Percentiles rank a stretch among this genome's conserved stretches.
phyloP scores from a whole-genome alignment of 1,284 basidiomycete species.

The Ustilago tritici region DNA sequence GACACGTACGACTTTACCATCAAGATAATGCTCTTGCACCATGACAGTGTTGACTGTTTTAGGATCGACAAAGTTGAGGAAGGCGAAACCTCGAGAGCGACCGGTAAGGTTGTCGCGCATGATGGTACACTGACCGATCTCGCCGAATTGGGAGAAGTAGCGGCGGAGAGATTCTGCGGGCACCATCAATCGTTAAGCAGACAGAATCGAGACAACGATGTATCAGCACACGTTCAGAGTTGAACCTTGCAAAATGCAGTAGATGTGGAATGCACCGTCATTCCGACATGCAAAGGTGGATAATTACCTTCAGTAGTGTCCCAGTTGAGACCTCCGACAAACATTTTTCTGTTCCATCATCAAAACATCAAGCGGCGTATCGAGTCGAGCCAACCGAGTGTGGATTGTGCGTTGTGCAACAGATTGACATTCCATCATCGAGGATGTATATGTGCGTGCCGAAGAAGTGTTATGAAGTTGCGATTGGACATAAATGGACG shows the following conservation, averaged over 20 bases:
- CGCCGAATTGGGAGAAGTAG: slow-evolving; percentile 90
- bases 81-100: slow-evolving; percentile 91
- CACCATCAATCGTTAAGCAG: slow-evolving; percentile 65
- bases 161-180: slow-evolving; percentile 79
- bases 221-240: background rate
- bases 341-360: slow-evolving; percentile 84
- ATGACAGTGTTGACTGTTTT: slow-evolving; percentile 89
- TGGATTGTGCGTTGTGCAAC: slow-evolving; percentile 17
- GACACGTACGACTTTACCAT: slow-evolving; percentile 86
- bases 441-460: slow-evolving; percentile 13
- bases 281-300: background rate
- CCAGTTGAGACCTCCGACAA: slow-evolving; percentile 95
- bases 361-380: slow-evolving; percentile 2
- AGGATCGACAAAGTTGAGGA: slow-evolving; percentile 88
- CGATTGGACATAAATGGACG: slow-evolving; percentile 1
- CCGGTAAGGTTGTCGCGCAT: slow-evolving; percentile 90
- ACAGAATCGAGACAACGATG: background rate
- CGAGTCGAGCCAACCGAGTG: slow-evolving; percentile 11
- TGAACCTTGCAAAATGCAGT: background rate
- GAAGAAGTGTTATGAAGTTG: slow-evolving; percentile 9
- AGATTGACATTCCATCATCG: slow-evolving; percentile 42
- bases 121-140: slow-evolving; percentile 90
- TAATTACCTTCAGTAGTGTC: slow-evolving; percentile 87
- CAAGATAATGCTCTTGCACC: slow-evolving; percentile 85
- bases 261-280: background rate